These are phyloP conservation scores for Clavariopsis aquatica DNA, from an alignment of 495 filamentous ascomycete genomes.

Conservation along the genomic window DNA sequence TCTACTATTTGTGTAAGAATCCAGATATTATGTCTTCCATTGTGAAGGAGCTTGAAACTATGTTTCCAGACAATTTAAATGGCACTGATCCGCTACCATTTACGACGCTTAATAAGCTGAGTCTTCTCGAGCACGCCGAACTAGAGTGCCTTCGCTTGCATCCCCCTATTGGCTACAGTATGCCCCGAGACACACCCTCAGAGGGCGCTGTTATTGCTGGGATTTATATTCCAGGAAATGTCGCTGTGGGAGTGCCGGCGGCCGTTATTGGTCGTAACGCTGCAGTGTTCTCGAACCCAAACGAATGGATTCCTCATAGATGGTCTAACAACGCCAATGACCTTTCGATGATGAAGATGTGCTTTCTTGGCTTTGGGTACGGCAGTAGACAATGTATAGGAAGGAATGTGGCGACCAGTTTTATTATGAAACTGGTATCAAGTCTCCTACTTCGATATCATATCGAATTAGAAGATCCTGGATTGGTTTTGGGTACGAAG, in stretches of 20 bases:
- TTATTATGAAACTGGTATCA: constrained; percentile 35
- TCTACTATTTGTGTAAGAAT: constrained; percentile 37
- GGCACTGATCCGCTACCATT: constrained; percentile 22
- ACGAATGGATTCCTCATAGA: constrained; percentile 20
- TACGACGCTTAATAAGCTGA: constrained; percentile 26
- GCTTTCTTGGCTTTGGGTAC: constrained; percentile 35
- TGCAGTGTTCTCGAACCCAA: constrained; percentile 23
- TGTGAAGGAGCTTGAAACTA: constrained; percentile 20
- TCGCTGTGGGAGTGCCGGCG: constrained; percentile 29
- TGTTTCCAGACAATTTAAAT: constrained; percentile 21
- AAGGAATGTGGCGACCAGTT: constrained; percentile 28
- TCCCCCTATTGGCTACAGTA: constrained; percentile 26
- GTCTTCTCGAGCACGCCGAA: constrained; percentile 33
- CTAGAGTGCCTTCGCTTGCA: constrained; percentile 34
- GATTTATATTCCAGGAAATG: constrained; percentile 26
- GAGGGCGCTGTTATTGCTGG: constrained; percentile 26
- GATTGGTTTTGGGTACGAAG: constrained; percentile 28
- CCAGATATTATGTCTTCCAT: constrained; percentile 12
- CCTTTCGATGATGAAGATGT: constrained; percentile 34
- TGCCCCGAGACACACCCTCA: constrained; percentile 32
- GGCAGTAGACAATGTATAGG: constrained; percentile 35
- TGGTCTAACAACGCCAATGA: constrained; percentile 16
- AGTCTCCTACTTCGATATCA: constrained; percentile 31
- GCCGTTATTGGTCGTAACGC: constrained; percentile 29
- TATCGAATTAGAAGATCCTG: constrained; percentile 25